Percentiles rank a stretch among this genome's conserved stretches.
These are phyloP conservation scores for Lagerstroemia speciosa DNA, from an alignment of 345 rosid species.

Conservation along the genomic window DNA sequence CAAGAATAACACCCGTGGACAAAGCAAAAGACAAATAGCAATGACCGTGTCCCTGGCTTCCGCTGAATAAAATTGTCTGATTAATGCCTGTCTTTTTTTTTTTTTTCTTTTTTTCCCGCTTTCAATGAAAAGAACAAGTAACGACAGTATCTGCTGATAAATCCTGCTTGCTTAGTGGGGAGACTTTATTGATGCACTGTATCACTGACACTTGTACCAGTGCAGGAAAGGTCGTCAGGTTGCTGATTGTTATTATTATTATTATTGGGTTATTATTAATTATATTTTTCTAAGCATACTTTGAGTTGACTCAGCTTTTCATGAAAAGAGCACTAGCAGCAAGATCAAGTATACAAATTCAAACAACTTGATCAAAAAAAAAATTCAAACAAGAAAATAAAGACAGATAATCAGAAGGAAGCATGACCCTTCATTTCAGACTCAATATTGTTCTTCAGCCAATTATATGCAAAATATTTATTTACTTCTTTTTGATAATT, in stretches of 20 bases:
- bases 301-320: neutral
- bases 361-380: no score
- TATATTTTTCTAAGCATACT: neutral
- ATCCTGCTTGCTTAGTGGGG: constrained; percentile 6
- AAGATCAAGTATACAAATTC: no score
- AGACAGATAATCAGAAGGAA: no score
- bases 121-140: neutral
- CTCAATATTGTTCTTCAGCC: no score
- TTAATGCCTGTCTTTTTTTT: neutral
- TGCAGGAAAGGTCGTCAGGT: neutral
- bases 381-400: no score
- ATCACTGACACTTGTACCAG: neutral
- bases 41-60: neutral
- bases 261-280: neutral
- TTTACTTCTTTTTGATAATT: no score
- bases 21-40: neutral
- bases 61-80: constrained; percentile 1
- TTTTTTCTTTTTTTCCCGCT: neutral
- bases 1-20: neutral
- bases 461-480: no score
- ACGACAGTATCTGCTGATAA: constrained; percentile 2
- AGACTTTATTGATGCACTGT: neutral
- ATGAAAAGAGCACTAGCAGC: neutral
- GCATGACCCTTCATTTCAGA: no score
- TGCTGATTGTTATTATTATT: neutral